Percentiles rank a stretch among this genome's conserved stretches.
These are phyloP conservation scores for Strigomonas galati DNA, from an alignment of 208 protist species.

Conservation along the genomic window DNA sequence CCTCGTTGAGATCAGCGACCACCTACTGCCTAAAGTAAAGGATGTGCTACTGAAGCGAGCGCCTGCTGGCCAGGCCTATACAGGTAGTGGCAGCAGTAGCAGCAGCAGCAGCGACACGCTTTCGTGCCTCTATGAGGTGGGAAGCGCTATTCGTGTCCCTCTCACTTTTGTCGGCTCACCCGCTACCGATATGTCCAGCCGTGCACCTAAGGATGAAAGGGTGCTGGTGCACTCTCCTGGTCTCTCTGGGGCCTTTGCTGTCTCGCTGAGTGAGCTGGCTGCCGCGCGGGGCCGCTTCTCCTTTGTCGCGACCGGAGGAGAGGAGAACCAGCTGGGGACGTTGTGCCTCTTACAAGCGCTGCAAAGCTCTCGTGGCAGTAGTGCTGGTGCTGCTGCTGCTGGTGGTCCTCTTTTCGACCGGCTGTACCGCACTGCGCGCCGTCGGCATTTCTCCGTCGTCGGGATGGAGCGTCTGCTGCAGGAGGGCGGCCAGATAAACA, in stretches of 20 bases:
- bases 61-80: no score
- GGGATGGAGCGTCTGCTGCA: slow-evolving; percentile 44
- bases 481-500: slow-evolving; percentile 41
- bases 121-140: slow-evolving; percentile 18
- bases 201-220: neutral
- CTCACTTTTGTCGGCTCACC: slow-evolving; percentile 34
- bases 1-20: slow-evolving; percentile 15
- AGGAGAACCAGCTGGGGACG: slow-evolving; percentile 29
- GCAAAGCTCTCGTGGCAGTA: no score
- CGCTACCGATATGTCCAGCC: no score
- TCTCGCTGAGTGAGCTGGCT: slow-evolving; percentile 29
- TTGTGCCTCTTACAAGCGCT: slow-evolving; percentile 61
- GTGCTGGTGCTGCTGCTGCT: no score
- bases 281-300: slow-evolving; percentile 30
- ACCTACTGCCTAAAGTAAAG: neutral
- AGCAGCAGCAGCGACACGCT: neutral
- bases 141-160: slow-evolving; percentile 18
- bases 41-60: neutral
- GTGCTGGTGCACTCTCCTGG: slow-evolving; percentile 69
- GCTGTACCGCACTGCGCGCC: slow-evolving; percentile 43
- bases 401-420: slow-evolving; percentile 28
- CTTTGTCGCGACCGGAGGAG: neutral
- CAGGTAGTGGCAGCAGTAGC: no score
- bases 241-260: slow-evolving; percentile 65
- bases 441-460: slow-evolving; percentile 46